These are phyloP conservation scores for Beauveria caledonica DNA, from an alignment of 2,329 filamentous ascomycete genomes.

Conservation along the genomic window DNA sequence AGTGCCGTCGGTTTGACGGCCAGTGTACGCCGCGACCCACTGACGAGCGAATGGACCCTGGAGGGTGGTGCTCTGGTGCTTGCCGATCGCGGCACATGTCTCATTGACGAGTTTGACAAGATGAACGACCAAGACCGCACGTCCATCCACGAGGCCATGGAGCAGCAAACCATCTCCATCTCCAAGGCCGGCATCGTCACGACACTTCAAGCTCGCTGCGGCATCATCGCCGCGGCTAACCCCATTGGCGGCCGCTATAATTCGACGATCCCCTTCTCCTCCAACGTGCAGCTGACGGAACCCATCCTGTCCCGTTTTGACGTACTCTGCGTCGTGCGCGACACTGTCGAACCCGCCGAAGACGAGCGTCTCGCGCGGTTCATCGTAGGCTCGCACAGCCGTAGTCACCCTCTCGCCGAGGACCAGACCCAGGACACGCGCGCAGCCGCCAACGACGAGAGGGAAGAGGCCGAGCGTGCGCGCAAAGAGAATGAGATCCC, in stretches of 20 bases:
- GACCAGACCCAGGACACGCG: slow-evolving; percentile 48
- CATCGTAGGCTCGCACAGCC: slow-evolving; percentile 87
- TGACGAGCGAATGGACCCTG: slow-evolving; percentile 95
- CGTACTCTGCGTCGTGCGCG: slow-evolving; percentile 89
- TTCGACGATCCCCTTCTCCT: slow-evolving; percentile 86
- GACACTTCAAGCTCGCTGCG: slow-evolving; percentile 89
- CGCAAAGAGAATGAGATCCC: slow-evolving; percentile 59
- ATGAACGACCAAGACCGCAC: slow-evolving; percentile 99
- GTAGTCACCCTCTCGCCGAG: slow-evolving; percentile 67
- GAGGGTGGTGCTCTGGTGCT: slow-evolving; percentile 94
- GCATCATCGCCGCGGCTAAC: slow-evolving; percentile 93
- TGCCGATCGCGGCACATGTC: slow-evolving; percentile 86
- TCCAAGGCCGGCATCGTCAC: slow-evolving; percentile 98
- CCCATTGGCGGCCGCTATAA: slow-evolving; percentile 96
- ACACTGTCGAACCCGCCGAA: slow-evolving; percentile 85
- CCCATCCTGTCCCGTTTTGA: slow-evolving; percentile 97
- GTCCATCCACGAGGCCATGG: slow-evolving; percentile 99
- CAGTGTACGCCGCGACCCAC: slow-evolving; percentile 86
- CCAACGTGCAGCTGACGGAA: slow-evolving; percentile 95
- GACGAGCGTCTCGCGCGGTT: slow-evolving; percentile 92
- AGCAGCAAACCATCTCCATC: slow-evolving; percentile 98
- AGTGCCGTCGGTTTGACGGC: slow-evolving; percentile 96
- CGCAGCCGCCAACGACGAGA: slow-evolving; percentile 53
- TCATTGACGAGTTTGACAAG: slow-evolving; percentile 99
- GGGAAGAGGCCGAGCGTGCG: slow-evolving; percentile 21